Base-by-base conservation (phyloP, 2,329 filamentous ascomycete genomes). In the Ascochyta lentis region DNA sequence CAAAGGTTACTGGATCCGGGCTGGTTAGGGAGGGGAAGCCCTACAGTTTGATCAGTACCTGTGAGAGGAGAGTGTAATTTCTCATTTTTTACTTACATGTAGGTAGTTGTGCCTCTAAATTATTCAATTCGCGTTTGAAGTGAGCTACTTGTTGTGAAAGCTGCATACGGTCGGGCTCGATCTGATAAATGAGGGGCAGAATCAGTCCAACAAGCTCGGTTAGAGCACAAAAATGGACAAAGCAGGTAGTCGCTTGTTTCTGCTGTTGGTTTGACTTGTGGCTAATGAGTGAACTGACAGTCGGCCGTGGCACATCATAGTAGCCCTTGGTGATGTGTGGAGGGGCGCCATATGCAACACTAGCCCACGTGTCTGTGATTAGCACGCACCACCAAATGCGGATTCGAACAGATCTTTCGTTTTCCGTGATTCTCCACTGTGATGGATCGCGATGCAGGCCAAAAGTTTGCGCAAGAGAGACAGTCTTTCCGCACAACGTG, bases 311-410 rank as follows among this genome's bases (percentile, higher is more conserved):
- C 13, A 85, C 83, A 58, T 86, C 82, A 60, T 84, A 84, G 62
- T 84, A 82, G 23, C 78, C 78, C 54, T 80, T 80, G 3, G 77
- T 74, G 10, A 84, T 80, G 45, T 83, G 79, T 3, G 83, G 81
- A 19, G 83, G 83, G 3, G 82, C 80, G 4, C 83, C 83, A 61
- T 85, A 83, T 4, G 81, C 81, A 49, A 84, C 80, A 60, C 82
- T 84, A 49, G 81, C 78, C 81, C 83, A 86, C 37, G 81, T 78
- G 67, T 85, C 83, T 53, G 83, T 82, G 35, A 85, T 81, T 3
- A 85, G 73, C 2, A 84, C 80, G 5, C 80, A 82, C 83, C 83
- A 85, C 81, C 83, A 85, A 3, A 83, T 68, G 3, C 81, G 79
- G 27, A 82, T 80, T 6, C 83, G 77, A 15, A 82, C 70, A 8